Evolutionary conservation across 805 yeast species (phyloP).

Genomic region (Wickerhamiella slavikovae): DNA sequence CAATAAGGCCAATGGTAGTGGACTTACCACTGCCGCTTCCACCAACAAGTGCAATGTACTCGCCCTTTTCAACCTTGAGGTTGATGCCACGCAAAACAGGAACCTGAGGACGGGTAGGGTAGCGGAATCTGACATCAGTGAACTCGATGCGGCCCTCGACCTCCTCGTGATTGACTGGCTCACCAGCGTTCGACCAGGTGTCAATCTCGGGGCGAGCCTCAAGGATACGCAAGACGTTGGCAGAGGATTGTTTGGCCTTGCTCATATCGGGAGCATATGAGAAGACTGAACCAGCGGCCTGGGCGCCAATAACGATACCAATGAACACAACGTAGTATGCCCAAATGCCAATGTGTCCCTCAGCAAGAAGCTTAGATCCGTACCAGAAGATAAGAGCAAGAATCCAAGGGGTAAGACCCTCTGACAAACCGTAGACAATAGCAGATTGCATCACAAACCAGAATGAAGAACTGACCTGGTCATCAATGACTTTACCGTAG

Average conservation of each 20-base stretch:
- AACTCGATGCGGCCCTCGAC: slow-evolving; percentile 34
- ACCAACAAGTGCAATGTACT: slow-evolving; percentile 46
- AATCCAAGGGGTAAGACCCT: slow-evolving; percentile 22
- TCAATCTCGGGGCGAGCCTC: slow-evolving; percentile 19
- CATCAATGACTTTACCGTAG: slow-evolving; percentile 14
- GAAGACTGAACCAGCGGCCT: slow-evolving; percentile 24
- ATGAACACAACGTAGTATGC: slow-evolving; percentile 22
- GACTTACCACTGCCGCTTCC: slow-evolving; percentile 45
- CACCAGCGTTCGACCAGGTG: slow-evolving; percentile 15
- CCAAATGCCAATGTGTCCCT: slow-evolving; percentile 14
- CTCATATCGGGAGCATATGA: slow-evolving; percentile 25
- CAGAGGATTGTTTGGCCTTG: slow-evolving; percentile 21
- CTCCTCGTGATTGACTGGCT: slow-evolving; percentile 12
- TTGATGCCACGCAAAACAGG: slow-evolving; percentile 31
- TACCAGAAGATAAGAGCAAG: slow-evolving; percentile 25
- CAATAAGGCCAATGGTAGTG: slow-evolving; percentile 30
- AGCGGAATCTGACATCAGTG: slow-evolving; percentile 37
- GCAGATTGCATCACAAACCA: slow-evolving; percentile 15
- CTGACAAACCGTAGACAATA: slow-evolving; percentile 19
- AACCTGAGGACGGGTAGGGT: slow-evolving; percentile 36
- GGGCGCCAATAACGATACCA: slow-evolving; percentile 22
- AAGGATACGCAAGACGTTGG: slow-evolving; percentile 16
- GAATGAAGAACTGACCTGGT: slow-evolving; percentile 16
- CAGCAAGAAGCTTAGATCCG: slow-evolving; percentile 20
- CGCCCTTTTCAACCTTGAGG: slow-evolving; percentile 27